phyloP scores from a whole-genome alignment of 2,329 filamentous ascomycete genomes.

The Aspergillus sp. region DNA sequence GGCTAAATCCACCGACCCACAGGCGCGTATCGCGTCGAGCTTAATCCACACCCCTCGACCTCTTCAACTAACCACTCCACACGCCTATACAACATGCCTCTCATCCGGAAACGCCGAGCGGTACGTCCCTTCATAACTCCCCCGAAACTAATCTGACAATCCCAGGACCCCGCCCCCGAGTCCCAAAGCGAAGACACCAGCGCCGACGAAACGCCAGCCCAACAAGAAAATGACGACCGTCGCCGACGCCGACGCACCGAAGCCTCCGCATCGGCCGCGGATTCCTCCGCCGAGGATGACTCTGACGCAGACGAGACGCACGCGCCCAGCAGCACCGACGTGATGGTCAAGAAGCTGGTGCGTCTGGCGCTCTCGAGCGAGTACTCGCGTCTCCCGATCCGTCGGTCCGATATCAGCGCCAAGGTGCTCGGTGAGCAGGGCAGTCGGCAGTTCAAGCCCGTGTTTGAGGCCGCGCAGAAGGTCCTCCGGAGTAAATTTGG shows the following conservation, averaged over 20 bases:
- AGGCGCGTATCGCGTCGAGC: slow-evolving; percentile 16
- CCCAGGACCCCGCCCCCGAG: slow-evolving; percentile 4
- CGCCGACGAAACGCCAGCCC: background rate
- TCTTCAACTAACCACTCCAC: background rate
- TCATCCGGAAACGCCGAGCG: slow-evolving; percentile 29
- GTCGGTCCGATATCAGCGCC: slow-evolving; percentile 56
- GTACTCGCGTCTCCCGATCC: slow-evolving; percentile 57
- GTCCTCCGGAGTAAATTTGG: slow-evolving; percentile 73
- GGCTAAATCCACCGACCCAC: slow-evolving; percentile 14
- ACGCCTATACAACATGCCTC: slow-evolving; percentile 25
- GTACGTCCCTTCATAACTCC: slow-evolving; percentile 14
- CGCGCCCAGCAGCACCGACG: slow-evolving; percentile 30
- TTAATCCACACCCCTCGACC: background rate
- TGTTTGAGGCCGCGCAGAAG: slow-evolving; percentile 75
- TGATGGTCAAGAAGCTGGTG: slow-evolving; percentile 61
- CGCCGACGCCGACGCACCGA: slow-evolving; percentile 16
- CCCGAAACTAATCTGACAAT: background rate
- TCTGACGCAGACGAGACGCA: slow-evolving; percentile 18
- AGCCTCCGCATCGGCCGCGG: slow-evolving; percentile 7
- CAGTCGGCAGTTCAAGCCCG: slow-evolving; percentile 67
- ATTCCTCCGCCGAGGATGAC: slow-evolving; percentile 2
- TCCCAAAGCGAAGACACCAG: slow-evolving; percentile 2
- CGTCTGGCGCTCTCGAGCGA: slow-evolving; percentile 62
- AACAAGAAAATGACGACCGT: slow-evolving; percentile 4
- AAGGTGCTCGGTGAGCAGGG: slow-evolving; percentile 71